Evolutionary conservation across 371 early-diverging fungal species (phyloP).

Genomic region (Rhizopus arrhizus): DNA sequence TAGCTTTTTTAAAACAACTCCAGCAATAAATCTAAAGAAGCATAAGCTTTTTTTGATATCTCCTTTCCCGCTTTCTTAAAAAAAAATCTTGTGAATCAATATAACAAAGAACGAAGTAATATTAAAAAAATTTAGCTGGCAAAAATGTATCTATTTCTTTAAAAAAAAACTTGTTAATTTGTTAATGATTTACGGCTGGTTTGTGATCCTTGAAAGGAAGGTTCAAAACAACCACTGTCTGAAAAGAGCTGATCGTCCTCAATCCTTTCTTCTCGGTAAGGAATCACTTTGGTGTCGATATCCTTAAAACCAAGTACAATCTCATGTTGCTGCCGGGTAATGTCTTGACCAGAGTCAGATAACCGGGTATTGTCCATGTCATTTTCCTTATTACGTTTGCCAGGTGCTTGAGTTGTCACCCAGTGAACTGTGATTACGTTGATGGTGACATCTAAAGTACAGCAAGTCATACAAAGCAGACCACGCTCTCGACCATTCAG

Average conservation of each 20-base stretch:
- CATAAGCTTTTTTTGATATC: too few species aligned
- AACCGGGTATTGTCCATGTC: not conserved
- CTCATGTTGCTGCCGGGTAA: not conserved
- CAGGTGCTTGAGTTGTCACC: constrained; percentile 31
- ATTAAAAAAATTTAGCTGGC: too few species aligned
- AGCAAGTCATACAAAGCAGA: constrained; percentile 52
- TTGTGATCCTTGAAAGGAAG: constrained; percentile 9
- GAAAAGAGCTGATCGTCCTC: not conserved
- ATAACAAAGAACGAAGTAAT: too few species aligned
- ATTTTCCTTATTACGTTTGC: constrained; percentile 1
- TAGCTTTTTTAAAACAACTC: too few species aligned
- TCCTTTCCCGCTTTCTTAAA: too few species aligned
- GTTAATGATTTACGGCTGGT: constrained; percentile 9
- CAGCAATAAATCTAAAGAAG: too few species aligned
- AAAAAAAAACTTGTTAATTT: not conserved
- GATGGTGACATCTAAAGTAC: constrained; percentile 61
- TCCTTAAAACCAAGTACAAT: not conserved
- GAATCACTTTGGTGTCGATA: not conserved
- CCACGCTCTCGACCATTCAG: constrained; percentile 55
- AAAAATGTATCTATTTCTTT: too few species aligned
- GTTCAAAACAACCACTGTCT: constrained; percentile 1
- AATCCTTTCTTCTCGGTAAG: not conserved
- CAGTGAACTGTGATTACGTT: constrained; percentile 62
- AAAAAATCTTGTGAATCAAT: too few species aligned
- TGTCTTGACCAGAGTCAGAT: not conserved